Base-by-base conservation (phyloP, 169 alveolate species). In the Plasmodium knowlesi region DNA sequence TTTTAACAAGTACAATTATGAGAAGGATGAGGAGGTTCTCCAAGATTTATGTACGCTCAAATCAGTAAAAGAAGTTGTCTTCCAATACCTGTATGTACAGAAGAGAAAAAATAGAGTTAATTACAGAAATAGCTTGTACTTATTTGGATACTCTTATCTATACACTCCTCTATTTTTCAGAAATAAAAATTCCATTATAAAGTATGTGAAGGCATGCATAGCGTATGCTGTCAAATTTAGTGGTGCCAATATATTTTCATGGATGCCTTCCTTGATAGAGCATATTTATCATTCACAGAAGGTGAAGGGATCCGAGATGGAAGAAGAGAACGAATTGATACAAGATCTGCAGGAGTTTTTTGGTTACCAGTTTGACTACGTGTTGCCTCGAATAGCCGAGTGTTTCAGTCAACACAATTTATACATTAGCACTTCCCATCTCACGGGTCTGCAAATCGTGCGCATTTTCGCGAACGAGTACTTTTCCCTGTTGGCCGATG, bases 181-280 rank as follows among this genome's bases (percentile, higher is more conserved):
- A 50, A 85, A 85, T 53, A 85, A 85, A 85, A 85, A 85, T 85
- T 57, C 93, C 10, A 85, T 85, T 1, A 74, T 85, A 74, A 85
- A 85, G 53, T 85, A 85, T 85, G 93, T 85, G 1, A 85, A 85
- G 70, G 93, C 93, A 30, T 85, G 93, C 22, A 53, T 85, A 85
- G 93, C 93, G 32, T 85, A 85, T 54, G 84, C 93, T 50, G 93
- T 85, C 8, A 85, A 85, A 74, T 85, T 22, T 74, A 85, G 84
- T 50, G 86, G 84, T n/a, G 22, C 81, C 9, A 85, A 85, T 54
- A 85, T 85, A 16, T 85, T 85, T 10, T 57, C 93, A 2, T 85
- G 93, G 93, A 85, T 85, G 93, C 93, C 93, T 32, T 16, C 84
- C n/a, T 43, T 85, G 79, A 85, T 85, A 6, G 93, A 85, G n/a